phyloP scores from a whole-genome alignment of 257 asterid species.

The Apocynum venetum region DNA sequence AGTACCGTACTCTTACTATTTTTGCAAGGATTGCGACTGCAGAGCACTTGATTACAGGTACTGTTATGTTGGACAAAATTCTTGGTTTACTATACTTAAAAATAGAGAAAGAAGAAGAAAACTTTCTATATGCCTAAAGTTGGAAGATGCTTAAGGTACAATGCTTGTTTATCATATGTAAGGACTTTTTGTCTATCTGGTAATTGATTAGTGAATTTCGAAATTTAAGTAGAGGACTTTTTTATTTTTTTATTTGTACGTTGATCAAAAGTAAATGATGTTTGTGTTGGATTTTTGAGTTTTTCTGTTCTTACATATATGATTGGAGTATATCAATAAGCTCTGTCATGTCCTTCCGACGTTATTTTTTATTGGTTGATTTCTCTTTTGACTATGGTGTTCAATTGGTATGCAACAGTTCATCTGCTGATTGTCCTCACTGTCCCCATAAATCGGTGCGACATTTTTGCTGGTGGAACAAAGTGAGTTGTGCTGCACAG shows the following conservation, averaged over 20 bases:
- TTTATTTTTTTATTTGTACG: neutral
- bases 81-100: neutral
- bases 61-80: conserved; percentile 2
- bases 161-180: neutral
- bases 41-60: conserved; percentile 82
- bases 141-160: neutral
- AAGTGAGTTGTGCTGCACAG: conserved; percentile 44
- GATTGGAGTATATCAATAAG: neutral
- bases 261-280: neutral
- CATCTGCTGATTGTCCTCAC: conserved; percentile 55
- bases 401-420: conserved; percentile 36
- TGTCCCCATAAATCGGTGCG: conserved; percentile 79
- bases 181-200: neutral
- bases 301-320: neutral
- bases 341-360: neutral
- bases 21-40: conserved; percentile 97
- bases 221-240: neutral
- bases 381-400: conserved; percentile 1
- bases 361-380: neutral
- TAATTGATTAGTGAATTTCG: neutral
- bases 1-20: conserved; percentile 78
- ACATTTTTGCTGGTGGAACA: conserved; percentile 99
- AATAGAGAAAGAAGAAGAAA: neutral
- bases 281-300: neutral
- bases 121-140: neutral